Conservation (phyloP, 805 yeast genomes). For the Candida pini region DNA sequence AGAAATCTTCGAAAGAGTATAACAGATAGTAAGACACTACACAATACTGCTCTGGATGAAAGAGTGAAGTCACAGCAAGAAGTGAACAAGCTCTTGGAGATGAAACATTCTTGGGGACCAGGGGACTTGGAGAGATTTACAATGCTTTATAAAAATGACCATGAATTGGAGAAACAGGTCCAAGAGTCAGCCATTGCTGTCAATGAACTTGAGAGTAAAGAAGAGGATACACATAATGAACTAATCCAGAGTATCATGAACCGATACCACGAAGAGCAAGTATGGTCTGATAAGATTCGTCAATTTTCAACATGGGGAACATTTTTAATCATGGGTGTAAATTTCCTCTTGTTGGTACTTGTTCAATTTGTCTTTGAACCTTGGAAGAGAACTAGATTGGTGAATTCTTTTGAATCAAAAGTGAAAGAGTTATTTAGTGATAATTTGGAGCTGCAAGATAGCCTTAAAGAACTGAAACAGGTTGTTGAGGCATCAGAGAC, state of each 20-base stretch:
- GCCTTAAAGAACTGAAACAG: conserved; percentile 13
- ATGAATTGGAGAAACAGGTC: conserved; percentile 61
- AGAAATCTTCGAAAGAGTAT: conserved; percentile 43
- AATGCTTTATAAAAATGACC: conserved; percentile 72
- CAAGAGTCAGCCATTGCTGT: conserved; percentile 42
- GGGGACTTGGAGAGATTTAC: conserved; percentile 82
- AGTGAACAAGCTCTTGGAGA: conserved; percentile 78
- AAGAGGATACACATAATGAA: conserved; percentile 64
- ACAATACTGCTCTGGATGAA: conserved; percentile 54
- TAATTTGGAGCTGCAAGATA: conserved; percentile 14
- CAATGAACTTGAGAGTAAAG: conserved; percentile 48
- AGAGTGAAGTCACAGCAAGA: conserved; percentile 74
- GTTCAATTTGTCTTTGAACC: conserved; percentile 92
- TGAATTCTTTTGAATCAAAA: conserved; percentile 76
- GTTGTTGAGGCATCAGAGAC: conserved; percentile 10
- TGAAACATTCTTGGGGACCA: conserved; percentile 79
- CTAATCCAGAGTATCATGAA: conserved; percentile 75
- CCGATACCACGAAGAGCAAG: conserved; percentile 93
- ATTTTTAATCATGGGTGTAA: conserved; percentile 80
- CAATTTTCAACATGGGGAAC: conserved; percentile 98
- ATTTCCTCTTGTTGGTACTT: conserved; percentile 66
- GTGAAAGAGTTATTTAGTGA: conserved; percentile 52
- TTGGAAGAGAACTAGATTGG: conserved; percentile 80
- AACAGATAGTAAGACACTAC: conserved; percentile 40
- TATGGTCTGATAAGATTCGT: conserved; percentile 96